Conservation (phyloP, 2,329 filamentous ascomycete species). For the Aspergillus jensenii region DNA sequence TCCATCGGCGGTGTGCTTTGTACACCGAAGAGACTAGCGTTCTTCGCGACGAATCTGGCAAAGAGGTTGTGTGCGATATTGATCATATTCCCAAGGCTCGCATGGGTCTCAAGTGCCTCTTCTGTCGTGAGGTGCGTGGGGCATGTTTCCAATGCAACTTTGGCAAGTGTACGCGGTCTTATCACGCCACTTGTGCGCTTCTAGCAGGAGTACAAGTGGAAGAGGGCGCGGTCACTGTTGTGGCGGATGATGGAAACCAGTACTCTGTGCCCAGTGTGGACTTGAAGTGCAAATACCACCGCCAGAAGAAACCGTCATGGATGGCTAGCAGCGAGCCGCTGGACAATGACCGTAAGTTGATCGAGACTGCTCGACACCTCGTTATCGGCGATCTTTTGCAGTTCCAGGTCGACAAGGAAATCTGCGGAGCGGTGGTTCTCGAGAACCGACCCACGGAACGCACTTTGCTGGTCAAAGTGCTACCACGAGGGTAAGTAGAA, state of each 20-base stretch:
- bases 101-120: slow-evolving; percentile 88
- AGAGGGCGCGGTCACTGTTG: slow-evolving; percentile 78
- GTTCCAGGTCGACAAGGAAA: slow-evolving; percentile 79
- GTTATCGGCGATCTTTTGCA: slow-evolving; percentile 78
- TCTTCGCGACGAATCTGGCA: slow-evolving; percentile 64
- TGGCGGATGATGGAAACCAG: slow-evolving; percentile 85
- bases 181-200: slow-evolving; percentile 92
- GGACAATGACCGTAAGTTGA: slow-evolving; percentile 69
- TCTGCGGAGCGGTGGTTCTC: slow-evolving; percentile 84
- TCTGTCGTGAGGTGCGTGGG: slow-evolving; percentile 91
- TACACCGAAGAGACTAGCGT: slow-evolving; percentile 94
- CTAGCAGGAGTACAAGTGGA: slow-evolving; percentile 91
- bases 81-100: slow-evolving; percentile 82
- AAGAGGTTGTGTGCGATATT: slow-evolving; percentile 75
- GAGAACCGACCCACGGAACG: slow-evolving; percentile 78
- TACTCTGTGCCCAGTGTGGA: slow-evolving; percentile 91
- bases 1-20: slow-evolving; percentile 82
- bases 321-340: slow-evolving; percentile 62
- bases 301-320: slow-evolving; percentile 80
- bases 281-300: slow-evolving; percentile 91
- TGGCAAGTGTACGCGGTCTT: slow-evolving; percentile 89
- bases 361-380: slow-evolving; percentile 66
- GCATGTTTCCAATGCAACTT: slow-evolving; percentile 95
- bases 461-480: slow-evolving; percentile 73
- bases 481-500: slow-evolving; percentile 74